Evolutionary conservation across 352 stramenopile genomes (phyloP), one percentile per base, ranked within the genome.

Genomic region (Globisporangium emineosum): DNA sequence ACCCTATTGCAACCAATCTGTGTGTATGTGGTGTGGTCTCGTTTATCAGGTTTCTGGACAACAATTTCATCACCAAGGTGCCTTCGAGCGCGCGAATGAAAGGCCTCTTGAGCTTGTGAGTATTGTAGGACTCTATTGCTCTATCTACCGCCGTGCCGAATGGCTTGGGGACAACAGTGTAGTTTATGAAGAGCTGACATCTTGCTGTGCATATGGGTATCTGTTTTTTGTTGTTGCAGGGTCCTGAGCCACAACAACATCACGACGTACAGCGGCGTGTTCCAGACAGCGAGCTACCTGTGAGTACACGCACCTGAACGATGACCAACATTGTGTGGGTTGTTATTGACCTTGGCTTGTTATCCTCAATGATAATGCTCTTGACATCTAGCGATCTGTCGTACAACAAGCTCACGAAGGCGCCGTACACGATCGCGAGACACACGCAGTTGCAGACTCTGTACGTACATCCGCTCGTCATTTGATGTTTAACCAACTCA

Each of bases 221-320:
- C n/a, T n/a, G n/a, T n/a, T n/a, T n/a, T 6, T 9, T 47, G 40
- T 23, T 47, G 21, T 47, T 47, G 40, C 25, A 55, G 49, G 23
- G 29, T 59, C 33, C 33, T 60, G 23, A 52, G 19, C 29, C 33
- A n/a, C 33, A 60, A 60, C 55, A 60, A 60, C 17, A 60, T 60
- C 55, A 30, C 55, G 15, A 60, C 21, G 13, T 60, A 35, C 33
- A 60, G 12, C 15, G 55, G 19, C 12, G 55, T 60, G 55, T 60
- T 60, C 23, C 10, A 40, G n/a, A 60, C 33, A 25, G 33, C 35
- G 33, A 60, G 33, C 13, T 15, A 60, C 25, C 33, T 60, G 55
- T 51, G 37, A 25, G 55, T 51, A 37, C 32, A 37, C 9, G 32
- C 9, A 37, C 32, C 15, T 17, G n/a, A 25, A 32, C 23, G 30